These are phyloP conservation scores for Russula griseocarnosa DNA, from an alignment of 768 basidiomycete genomes.

Conservation along the genomic window DNA sequence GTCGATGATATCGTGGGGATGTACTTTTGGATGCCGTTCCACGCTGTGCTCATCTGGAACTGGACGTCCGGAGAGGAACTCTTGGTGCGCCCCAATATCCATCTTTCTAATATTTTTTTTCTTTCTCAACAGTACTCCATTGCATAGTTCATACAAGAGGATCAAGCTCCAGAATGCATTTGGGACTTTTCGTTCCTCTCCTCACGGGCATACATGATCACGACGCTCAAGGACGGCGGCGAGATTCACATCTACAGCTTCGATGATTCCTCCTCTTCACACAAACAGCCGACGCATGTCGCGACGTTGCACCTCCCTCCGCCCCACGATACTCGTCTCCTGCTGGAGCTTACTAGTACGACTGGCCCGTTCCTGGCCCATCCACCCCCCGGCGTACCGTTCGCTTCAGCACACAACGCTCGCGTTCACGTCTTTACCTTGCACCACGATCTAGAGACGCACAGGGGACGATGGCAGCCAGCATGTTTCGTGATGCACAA, in stretches of 20 bases:
- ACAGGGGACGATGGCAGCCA: constrained; percentile 23
- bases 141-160: constrained; percentile 33
- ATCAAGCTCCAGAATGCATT: constrained; percentile 32
- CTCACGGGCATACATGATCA: constrained; percentile 42
- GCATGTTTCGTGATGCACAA: constrained; percentile 38
- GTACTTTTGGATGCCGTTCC: constrained; percentile 39
- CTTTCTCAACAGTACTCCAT: neutral
- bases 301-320: constrained; percentile 33
- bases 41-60: constrained; percentile 46
- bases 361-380: constrained; percentile 33
- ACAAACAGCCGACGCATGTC: constrained; percentile 23
- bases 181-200: constrained; percentile 50
- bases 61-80: constrained; percentile 46
- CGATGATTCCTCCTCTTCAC: constrained; percentile 15
- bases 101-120: neutral
- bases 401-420: constrained; percentile 29
- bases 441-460: constrained; percentile 25
- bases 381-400: constrained; percentile 22
- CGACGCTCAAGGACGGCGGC: constrained; percentile 36
- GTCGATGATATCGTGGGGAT: constrained; percentile 52
- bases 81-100: constrained; percentile 39
- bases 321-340: constrained; percentile 18
- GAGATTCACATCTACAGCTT: constrained; percentile 45
- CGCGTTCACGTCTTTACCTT: constrained; percentile 34
- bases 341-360: constrained; percentile 30